Evolutionary conservation across 345 rosid species (phyloP).

Genomic region (Lenwebbia sp.): DNA sequence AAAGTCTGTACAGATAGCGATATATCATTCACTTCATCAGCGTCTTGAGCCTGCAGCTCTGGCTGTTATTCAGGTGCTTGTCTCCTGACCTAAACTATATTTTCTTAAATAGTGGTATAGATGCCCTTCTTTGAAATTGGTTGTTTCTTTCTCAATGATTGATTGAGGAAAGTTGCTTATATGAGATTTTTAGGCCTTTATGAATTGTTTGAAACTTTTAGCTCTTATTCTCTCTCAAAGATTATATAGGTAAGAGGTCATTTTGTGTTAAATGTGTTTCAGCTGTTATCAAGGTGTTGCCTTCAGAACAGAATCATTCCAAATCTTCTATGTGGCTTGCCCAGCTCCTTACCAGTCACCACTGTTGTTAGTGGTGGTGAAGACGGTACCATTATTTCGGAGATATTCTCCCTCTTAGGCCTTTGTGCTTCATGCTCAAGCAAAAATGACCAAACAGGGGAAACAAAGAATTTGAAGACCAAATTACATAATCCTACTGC

Average conservation of each 20-base stretch:
- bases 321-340: slow-evolving; percentile 78
- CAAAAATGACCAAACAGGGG: slow-evolving; percentile 54
- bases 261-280: slow-evolving; percentile 14
- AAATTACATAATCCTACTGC: slow-evolving; percentile 45
- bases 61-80: slow-evolving; percentile 68
- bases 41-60: slow-evolving; percentile 49
- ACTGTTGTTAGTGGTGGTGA: slow-evolving; percentile 91
- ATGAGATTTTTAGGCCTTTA: background rate
- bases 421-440: slow-evolving; percentile 35
- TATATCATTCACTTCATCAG: slow-evolving; percentile 75
- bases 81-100: background rate
- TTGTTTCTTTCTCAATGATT: background rate
- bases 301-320: slow-evolving; percentile 67
- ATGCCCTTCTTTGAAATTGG: background rate
- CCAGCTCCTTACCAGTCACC: slow-evolving; percentile 73
- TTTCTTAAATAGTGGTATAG: background rate
- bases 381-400: slow-evolving; percentile 83
- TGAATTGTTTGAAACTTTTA: background rate
- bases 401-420: slow-evolving; percentile 64
- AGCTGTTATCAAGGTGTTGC: slow-evolving; percentile 89
- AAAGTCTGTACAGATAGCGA: slow-evolving; percentile 68
- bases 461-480: slow-evolving; percentile 36
- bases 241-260: background rate
- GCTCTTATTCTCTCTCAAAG: background rate
- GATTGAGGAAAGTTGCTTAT: background rate